These are phyloP conservation scores for Prunus mira DNA, from an alignment of 306 rosid genomes.

Conservation along the genomic window DNA sequence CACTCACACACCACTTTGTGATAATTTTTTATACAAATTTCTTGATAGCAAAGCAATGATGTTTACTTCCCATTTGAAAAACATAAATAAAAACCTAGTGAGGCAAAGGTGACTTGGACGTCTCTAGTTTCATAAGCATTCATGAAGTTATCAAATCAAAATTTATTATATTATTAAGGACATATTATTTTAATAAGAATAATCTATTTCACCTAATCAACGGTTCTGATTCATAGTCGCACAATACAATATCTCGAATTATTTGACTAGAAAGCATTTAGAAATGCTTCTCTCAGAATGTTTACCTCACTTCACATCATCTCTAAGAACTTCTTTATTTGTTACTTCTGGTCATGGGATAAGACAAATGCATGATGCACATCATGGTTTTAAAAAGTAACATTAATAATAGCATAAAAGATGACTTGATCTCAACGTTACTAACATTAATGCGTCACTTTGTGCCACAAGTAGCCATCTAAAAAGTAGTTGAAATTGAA, in stretches of 20 bases:
- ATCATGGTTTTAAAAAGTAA: background rate
- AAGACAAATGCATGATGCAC: background rate
- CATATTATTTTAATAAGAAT: background rate
- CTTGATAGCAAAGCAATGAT: background rate
- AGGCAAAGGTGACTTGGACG: conserved; percentile 3
- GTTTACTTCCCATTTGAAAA: background rate
- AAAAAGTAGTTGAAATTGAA: conserved; percentile 6
- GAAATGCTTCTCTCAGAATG: background rate
- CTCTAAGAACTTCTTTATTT: background rate
- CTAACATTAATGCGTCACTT: background rate
- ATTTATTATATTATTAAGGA: background rate
- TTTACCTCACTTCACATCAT: too few species aligned
- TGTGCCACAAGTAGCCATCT: conserved; percentile 2
- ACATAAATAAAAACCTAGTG: background rate
- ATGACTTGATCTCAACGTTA: conserved; percentile 26
- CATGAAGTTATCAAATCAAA: background rate
- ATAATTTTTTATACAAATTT: background rate
- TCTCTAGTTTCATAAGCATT: background rate
- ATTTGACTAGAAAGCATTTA: background rate
- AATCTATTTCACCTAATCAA: background rate
- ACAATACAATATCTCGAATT: background rate
- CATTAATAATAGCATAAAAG: conserved; percentile 14
- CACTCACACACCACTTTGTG: background rate
- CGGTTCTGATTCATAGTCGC: background rate
- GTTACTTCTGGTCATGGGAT: background rate